phyloP scores from a whole-genome alignment of 176 grass and related monocot genomes.

The Avena atlantica region DNA sequence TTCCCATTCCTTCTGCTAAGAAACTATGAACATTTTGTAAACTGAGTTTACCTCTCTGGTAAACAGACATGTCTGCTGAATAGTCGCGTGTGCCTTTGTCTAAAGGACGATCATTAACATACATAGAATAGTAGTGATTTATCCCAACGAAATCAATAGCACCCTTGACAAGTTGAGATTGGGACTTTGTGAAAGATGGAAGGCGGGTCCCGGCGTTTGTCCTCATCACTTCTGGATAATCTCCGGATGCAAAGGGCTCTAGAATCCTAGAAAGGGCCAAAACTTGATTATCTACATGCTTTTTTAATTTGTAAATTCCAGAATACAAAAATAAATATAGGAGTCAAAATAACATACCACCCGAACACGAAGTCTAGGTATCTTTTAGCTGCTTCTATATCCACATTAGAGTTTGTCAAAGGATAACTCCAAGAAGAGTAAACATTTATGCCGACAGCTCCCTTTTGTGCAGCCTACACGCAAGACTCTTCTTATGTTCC shows the following conservation, averaged over 20 bases:
- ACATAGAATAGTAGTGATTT: constrained; percentile 51
- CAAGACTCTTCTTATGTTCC: not conserved
- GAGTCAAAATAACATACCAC: constrained; percentile 42
- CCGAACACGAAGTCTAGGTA: constrained; percentile 43
- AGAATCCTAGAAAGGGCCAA: constrained; percentile 20
- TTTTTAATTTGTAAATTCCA: not conserved
- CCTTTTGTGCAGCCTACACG: constrained; percentile 51
- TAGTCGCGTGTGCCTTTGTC: constrained; percentile 44
- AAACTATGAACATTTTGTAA: not conserved
- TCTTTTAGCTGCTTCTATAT: constrained; percentile 50
- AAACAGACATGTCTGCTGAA: constrained; percentile 37
- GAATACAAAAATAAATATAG: not conserved
- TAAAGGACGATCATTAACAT: constrained; percentile 56
- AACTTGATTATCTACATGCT: not conserved
- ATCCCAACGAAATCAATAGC: constrained; percentile 7
- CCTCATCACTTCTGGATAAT: constrained; percentile 24
- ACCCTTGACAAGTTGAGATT: constrained; percentile 15
- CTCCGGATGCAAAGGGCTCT: not conserved
- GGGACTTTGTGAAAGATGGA: constrained; percentile 6
- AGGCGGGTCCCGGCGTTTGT: not conserved
- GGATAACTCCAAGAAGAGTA: constrained; percentile 57
- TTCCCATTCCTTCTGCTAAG: not conserved
- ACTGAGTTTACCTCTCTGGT: constrained; percentile 32
- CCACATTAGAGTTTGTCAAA: constrained; percentile 52
- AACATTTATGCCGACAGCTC: constrained; percentile 60